Evolutionary conservation across 2,329 filamentous ascomycete genomes (phyloP).

Genomic region (Cadophora luteo-olivacea): DNA sequence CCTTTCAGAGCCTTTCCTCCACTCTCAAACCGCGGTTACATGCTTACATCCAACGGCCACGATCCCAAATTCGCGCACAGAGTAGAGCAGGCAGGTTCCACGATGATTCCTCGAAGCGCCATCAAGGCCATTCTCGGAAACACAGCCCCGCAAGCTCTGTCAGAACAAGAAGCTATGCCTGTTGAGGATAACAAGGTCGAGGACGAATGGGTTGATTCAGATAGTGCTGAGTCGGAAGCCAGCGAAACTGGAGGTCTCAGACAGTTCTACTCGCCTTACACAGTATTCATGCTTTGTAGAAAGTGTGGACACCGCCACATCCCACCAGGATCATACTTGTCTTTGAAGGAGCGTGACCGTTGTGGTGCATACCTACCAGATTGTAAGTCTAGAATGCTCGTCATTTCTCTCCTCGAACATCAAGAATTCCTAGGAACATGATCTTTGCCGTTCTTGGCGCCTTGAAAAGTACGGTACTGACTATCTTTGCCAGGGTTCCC

Average conservation of each 20-base stretch:
- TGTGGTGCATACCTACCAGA: constrained; percentile 39
- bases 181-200: neutral
- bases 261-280: constrained; percentile 24
- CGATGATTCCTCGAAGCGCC: neutral
- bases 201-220: constrained; percentile 11
- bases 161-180: neutral
- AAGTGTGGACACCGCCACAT: constrained; percentile 40
- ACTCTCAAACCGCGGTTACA: constrained; percentile 25
- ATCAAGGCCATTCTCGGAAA: constrained; percentile 9
- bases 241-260: constrained; percentile 8
- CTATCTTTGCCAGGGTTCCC: constrained; percentile 36
- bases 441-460: neutral
- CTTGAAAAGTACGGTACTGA: neutral
- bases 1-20: constrained; percentile 24
- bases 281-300: constrained; percentile 35
- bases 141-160: neutral
- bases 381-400: constrained; percentile 14
- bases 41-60: constrained; percentile 26
- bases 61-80: constrained; percentile 21
- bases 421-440: neutral
- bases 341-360: constrained; percentile 37
- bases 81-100: constrained; percentile 3
- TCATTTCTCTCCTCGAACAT: neutral
- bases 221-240: constrained; percentile 1
- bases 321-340: constrained; percentile 32